phyloP scores from a whole-genome alignment of 2,329 filamentous ascomycete species.

The Coniosporium tulheliwenetii region DNA sequence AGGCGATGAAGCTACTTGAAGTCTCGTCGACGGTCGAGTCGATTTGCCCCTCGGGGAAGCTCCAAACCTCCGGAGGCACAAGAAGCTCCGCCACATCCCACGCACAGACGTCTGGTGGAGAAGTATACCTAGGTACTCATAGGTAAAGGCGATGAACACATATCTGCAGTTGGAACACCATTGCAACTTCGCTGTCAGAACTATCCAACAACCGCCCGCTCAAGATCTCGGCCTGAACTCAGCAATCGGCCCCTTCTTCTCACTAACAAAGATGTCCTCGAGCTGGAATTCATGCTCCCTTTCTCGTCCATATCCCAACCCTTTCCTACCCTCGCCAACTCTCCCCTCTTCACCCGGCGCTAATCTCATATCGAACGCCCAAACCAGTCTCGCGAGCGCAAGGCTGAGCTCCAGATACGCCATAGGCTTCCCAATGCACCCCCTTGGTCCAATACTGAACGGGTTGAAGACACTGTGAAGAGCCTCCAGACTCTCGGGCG shows the following conservation, averaged over 20 bases:
- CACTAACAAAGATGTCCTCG: slow-evolving; percentile 56
- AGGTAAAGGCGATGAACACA: no score
- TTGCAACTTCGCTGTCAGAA: no score
- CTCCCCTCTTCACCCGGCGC: slow-evolving; percentile 17
- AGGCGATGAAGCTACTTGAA: no score
- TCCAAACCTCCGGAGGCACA: no score
- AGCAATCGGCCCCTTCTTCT: slow-evolving; percentile 55
- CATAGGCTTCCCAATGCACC: slow-evolving; percentile 50
- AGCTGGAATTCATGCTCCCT: slow-evolving; percentile 50
- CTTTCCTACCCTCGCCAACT: slow-evolving; percentile 39
- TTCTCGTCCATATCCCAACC: slow-evolving; percentile 39
- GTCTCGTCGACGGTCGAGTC: no score
- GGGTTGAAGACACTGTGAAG: slow-evolving; percentile 26
- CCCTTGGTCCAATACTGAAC: slow-evolving; percentile 53
- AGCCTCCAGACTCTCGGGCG: no score
- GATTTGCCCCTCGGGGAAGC: no score
- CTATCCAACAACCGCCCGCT: no score
- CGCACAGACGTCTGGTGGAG: no score
- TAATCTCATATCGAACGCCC: slow-evolving; percentile 10
- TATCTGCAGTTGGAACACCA: no score
- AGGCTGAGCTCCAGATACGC: slow-evolving; percentile 12
- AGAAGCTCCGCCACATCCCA: no score
- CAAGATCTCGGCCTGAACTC: slow-evolving; percentile 23
- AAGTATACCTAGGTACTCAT: no score
- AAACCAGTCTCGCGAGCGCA: slow-evolving; percentile 10